These are phyloP conservation scores for Stagonosporopsis cucurbitacearum DNA, from an alignment of 2,329 filamentous ascomycete genomes.

Conservation along the genomic window DNA sequence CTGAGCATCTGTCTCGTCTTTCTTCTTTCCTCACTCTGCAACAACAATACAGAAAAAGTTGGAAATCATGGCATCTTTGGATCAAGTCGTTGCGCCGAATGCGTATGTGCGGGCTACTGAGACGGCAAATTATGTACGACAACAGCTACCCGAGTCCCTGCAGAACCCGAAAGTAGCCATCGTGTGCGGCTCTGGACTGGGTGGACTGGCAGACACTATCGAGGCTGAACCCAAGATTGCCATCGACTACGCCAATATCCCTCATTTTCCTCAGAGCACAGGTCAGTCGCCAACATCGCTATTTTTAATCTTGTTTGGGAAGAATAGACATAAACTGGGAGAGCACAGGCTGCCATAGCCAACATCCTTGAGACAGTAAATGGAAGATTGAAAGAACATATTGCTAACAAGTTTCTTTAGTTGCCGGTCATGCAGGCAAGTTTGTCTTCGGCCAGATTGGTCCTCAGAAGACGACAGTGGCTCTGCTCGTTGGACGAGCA, in stretches of 20 bases:
- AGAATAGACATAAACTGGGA: too few relatives aligned
- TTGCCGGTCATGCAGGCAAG: conserved; percentile 68
- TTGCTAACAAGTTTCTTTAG: conserved; percentile 29
- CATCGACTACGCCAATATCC: conserved; percentile 65
- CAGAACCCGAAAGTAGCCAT: conserved; percentile 65
- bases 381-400: not conserved
- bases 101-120: conserved; percentile 56
- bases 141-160: conserved; percentile 57
- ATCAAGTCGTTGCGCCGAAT: conserved; percentile 34
- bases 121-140: conserved; percentile 58
- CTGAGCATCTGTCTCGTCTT: not conserved
- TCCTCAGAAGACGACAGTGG: conserved; percentile 59
- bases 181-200: conserved; percentile 69
- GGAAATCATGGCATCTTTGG: conserved; percentile 15
- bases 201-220: conserved; percentile 65
- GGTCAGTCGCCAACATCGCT: conserved; percentile 50
- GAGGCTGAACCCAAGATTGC: conserved; percentile 58
- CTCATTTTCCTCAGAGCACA: conserved; percentile 66
- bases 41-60: conserved; percentile 1
- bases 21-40: not conserved
- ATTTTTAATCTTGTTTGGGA: not conserved
- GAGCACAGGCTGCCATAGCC: not conserved
- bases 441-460: conserved; percentile 68
- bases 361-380: too few relatives aligned
- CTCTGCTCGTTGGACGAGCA: conserved; percentile 68